These are phyloP conservation scores for Metschnikowia orientalis DNA, from an alignment of 805 yeast species.

Conservation along the genomic window DNA sequence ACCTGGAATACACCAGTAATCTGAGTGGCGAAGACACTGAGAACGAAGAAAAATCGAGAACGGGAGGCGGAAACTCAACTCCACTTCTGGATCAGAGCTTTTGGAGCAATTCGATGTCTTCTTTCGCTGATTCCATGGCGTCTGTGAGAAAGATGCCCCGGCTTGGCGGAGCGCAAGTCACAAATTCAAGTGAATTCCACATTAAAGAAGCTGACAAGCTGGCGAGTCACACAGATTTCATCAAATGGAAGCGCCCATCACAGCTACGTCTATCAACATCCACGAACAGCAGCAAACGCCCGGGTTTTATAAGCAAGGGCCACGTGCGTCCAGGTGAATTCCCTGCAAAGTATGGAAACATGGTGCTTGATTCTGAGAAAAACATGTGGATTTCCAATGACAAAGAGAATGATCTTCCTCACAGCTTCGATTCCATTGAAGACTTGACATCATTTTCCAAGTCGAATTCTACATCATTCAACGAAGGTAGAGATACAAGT, in stretches of 20 bases:
- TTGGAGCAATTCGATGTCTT: constrained; percentile 2
- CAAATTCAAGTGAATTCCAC: neutral
- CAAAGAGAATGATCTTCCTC: constrained; percentile 21
- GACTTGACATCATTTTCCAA: constrained; percentile 20
- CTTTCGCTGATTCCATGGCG: constrained; percentile 12
- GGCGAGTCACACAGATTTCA: constrained; percentile 13
- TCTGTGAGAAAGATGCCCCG: constrained; percentile 11
- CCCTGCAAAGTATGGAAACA: constrained; percentile 34
- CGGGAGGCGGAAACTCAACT: no score
- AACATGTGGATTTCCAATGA: constrained; percentile 28
- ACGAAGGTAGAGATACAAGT: neutral
- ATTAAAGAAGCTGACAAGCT: neutral
- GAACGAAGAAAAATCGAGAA: no score
- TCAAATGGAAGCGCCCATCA: constrained; percentile 37
- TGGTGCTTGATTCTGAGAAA: constrained; percentile 29
- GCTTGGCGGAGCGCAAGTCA: no score
- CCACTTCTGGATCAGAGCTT: neutral
- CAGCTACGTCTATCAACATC: constrained; percentile 26
- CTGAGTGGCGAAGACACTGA: constrained; percentile 1
- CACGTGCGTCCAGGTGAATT: constrained; percentile 33
- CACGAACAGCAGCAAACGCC: constrained; percentile 3
- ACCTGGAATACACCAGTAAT: constrained; percentile 3
- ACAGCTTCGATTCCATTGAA: constrained; percentile 37
- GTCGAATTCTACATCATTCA: neutral
- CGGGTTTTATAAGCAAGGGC: constrained; percentile 19